Base-by-base conservation (phyloP, 148 eudicot species). In the Vaccinium corymbosum region DNA sequence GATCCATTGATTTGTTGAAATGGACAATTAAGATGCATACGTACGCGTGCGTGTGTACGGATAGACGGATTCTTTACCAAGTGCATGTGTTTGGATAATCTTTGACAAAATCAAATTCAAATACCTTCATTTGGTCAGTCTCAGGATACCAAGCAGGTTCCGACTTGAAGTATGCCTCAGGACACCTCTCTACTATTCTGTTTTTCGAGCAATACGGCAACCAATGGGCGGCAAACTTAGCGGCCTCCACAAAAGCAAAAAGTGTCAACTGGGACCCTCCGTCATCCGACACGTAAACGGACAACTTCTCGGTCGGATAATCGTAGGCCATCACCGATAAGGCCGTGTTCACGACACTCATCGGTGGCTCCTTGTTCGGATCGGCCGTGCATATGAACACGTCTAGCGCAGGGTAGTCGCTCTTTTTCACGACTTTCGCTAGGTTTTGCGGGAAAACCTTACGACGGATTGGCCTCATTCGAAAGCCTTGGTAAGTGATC, bases 371-470 rank as follows among this genome's bases (percentile, higher is more conserved):
- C 81, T 93, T 95, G 57, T 87, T 78, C 0, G 98, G 98, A 64
- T 95, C 98, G 0, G 98, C 98, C 14, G 98, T 95, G 81, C 98
- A 95, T 53, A 95, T 88, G 83, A 94, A 94, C 56, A 95, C 86
- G 82, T 95, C 98, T 38, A 94, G 25, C 2, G 79, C 79, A 8
- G 98, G 96, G 32, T 85, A 84, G 64, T 88, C 91, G 3, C 32
- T n/a, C 20, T 61, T 38, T 13, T 13, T 29, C 8, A 85, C 16
- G 20, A 75, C 61, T 38, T 72, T 85, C 1, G 50, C 74, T 2
- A 94, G 91, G 66, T 93, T 92, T 76, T 88, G 93, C 0, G 87
- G 90, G 76, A 72, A 89, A 10, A 84, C 92, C 0, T 66, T 82
- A 55, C 96, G 95, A 46, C 70, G 76, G 7, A 92, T 71, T 51